phyloP scores from a whole-genome alignment of 2,329 filamentous ascomycete genomes.

The Venturia carpophila region DNA sequence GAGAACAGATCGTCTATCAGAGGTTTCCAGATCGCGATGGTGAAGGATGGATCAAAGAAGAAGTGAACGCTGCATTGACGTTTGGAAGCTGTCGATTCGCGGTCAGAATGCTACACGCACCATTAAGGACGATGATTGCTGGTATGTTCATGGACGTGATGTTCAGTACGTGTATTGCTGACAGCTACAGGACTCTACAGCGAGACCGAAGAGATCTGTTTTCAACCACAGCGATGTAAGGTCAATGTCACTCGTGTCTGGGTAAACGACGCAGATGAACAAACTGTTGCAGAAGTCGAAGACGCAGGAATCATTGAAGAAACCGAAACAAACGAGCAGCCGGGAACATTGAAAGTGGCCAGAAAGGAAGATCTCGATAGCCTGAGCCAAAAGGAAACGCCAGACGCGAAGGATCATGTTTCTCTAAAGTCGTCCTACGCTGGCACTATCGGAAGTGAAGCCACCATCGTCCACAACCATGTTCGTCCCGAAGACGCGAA shows the following conservation, averaged over 20 bases:
- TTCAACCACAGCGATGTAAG: conserved; percentile 6
- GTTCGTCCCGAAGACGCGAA: not conserved
- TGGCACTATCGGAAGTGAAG: not conserved
- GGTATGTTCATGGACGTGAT: not conserved
- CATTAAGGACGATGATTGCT: conserved; percentile 3
- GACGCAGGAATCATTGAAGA: not conserved
- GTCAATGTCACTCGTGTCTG: conserved; percentile 3
- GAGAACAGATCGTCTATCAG: conserved; percentile 10
- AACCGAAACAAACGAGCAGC: not conserved
- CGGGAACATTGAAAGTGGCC: not conserved
- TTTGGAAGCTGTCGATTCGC: conserved; percentile 4
- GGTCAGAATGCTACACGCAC: not conserved
- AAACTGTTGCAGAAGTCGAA: not conserved
- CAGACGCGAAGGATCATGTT: not conserved
- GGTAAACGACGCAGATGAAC: not conserved
- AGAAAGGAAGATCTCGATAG: not conserved
- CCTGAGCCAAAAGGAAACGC: not conserved
- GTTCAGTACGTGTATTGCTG: not conserved
- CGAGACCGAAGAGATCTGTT: conserved; percentile 4
- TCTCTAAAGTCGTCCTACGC: not conserved
- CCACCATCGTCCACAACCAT: not conserved
- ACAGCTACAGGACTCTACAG: not conserved
- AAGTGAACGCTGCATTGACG: not conserved
- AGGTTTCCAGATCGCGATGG: not conserved
- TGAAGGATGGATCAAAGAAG: not conserved